phyloP scores from a whole-genome alignment of 108 stramenopile species.

The Pinguiococcus pyrenoidosus region DNA sequence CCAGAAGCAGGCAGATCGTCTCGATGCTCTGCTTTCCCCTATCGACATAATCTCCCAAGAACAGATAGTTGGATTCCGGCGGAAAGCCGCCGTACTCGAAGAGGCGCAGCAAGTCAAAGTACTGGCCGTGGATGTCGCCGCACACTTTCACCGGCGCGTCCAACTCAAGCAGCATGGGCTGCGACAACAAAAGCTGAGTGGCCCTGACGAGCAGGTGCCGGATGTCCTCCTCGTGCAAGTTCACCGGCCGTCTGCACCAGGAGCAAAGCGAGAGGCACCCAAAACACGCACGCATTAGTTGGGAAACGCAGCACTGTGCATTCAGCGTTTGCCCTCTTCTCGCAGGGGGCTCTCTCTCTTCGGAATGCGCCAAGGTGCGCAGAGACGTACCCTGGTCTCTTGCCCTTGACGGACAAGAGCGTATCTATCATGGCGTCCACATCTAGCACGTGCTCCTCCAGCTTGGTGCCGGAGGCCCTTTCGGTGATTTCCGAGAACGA shows the following conservation, averaged over 20 bases:
- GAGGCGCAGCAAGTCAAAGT: slow-evolving; percentile 55
- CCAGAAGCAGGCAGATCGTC: slow-evolving; percentile 88
- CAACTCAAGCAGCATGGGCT: slow-evolving; percentile 15
- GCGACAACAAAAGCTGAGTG: slow-evolving; percentile 6
- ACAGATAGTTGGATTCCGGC: slow-evolving; percentile 77
- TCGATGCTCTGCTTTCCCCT: slow-evolving; percentile 94
- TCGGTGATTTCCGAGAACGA: no score
- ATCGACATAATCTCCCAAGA: slow-evolving; percentile 96
- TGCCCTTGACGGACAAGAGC: no score
- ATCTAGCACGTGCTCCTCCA: no score
- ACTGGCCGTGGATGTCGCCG: slow-evolving; percentile 66
- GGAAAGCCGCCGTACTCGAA: slow-evolving; percentile 72
- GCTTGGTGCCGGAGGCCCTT: no score
- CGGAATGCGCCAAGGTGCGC: no score
- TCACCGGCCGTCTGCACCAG: slow-evolving; percentile 1
- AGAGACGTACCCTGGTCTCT: no score
- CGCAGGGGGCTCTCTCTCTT: no score
- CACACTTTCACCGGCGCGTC: slow-evolving; percentile 15
- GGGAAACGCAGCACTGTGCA: no score
- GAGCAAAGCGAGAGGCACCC: no score
- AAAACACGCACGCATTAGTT: no score
- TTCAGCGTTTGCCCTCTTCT: no score
- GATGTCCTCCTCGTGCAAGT: slow-evolving; percentile 8
- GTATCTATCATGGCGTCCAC: no score
- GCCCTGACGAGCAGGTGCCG: background rate